These are phyloP conservation scores for Apiotrichum akiyoshidainum DNA, from an alignment of 1,284 basidiomycete species.

Conservation along the genomic window DNA sequence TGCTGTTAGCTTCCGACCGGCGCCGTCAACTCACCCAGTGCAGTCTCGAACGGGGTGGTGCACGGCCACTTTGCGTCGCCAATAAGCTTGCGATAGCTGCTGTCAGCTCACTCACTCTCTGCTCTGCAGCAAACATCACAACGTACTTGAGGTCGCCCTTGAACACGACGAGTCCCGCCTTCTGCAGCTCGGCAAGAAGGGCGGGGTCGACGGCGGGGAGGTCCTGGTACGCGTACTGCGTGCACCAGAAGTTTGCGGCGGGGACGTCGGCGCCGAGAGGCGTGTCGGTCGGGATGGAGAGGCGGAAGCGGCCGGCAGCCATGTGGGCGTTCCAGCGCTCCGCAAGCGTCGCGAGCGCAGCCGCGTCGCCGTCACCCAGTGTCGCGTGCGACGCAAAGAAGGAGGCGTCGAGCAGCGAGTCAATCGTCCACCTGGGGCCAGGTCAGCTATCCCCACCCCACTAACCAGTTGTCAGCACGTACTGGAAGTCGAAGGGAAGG, in stretches of 20 bases:
- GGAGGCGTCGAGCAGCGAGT: constrained; percentile 52
- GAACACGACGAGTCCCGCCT: constrained; percentile 80
- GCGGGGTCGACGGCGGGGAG: constrained; percentile 62
- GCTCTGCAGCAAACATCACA: too few relatives aligned
- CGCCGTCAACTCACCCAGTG: constrained; percentile 61
- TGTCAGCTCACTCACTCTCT: background rate
- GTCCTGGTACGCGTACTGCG: constrained; percentile 76
- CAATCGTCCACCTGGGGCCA: constrained; percentile 49
- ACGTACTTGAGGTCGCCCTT: constrained; percentile 89
- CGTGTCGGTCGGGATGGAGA: constrained; percentile 66
- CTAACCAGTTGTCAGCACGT: constrained; percentile 17
- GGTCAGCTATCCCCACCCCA: background rate
- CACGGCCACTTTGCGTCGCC: constrained; percentile 86
- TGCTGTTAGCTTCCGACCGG: constrained; percentile 37
- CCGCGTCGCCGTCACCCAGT: constrained; percentile 31
- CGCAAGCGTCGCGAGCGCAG: constrained; percentile 60
- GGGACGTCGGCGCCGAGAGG: constrained; percentile 57
- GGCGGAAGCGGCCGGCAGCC: constrained; percentile 65
- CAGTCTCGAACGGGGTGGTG: constrained; percentile 71
- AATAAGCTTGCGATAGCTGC: constrained; percentile 73
- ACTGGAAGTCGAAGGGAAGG: constrained; percentile 70
- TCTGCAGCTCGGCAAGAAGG: constrained; percentile 61
- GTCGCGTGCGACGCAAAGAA: constrained; percentile 62
- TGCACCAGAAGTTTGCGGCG: constrained; percentile 74
- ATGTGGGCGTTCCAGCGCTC: constrained; percentile 72